Evolutionary conservation across 768 basidiomycete species (phyloP).

Genomic region (Termitomyces sp.): DNA sequence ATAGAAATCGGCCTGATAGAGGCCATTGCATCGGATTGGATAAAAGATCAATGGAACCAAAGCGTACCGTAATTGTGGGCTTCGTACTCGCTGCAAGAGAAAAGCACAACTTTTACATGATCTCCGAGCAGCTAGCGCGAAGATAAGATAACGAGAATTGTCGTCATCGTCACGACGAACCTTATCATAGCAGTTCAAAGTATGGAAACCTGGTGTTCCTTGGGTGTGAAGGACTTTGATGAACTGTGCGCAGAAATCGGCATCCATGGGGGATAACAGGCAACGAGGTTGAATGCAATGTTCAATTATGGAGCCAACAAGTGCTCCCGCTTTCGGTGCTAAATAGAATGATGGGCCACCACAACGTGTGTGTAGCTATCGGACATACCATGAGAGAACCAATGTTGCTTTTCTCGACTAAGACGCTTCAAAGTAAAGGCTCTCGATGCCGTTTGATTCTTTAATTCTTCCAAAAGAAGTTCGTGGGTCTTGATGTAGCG

Average conservation of each 20-base stretch:
- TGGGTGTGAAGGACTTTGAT: constrained; percentile 82
- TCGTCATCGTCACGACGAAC: constrained; percentile 29
- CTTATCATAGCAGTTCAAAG: constrained; percentile 79
- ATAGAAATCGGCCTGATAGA: constrained; percentile 75
- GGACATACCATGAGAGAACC: constrained; percentile 65
- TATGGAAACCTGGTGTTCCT: constrained; percentile 88
- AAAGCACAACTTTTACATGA: constrained; percentile 78
- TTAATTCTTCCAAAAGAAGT: constrained; percentile 62
- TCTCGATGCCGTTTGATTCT: constrained; percentile 68
- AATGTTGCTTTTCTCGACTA: constrained; percentile 71
- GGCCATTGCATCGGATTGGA: not conserved
- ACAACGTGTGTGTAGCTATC: not conserved
- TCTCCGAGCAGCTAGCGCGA: constrained; percentile 69
- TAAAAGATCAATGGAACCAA: not conserved
- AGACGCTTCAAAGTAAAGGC: constrained; percentile 75
- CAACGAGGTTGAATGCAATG: constrained; percentile 92
- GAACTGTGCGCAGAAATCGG: constrained; percentile 89
- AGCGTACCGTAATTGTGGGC: constrained; percentile 85
- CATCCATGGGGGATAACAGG: constrained; percentile 94
- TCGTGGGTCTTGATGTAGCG: constrained; percentile 59
- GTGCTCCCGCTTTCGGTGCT: constrained; percentile 42
- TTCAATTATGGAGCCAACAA: constrained; percentile 69
- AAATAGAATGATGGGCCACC: constrained; percentile 5
- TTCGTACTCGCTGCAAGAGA: constrained; percentile 94
- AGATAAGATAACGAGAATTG: not conserved